A percentile compares a stretch with the other conserved stretches of the same genome.
These are phyloP conservation scores for Picochlorum sp. DNA, from an alignment of 139 green algal species.

Conservation along the genomic window DNA sequence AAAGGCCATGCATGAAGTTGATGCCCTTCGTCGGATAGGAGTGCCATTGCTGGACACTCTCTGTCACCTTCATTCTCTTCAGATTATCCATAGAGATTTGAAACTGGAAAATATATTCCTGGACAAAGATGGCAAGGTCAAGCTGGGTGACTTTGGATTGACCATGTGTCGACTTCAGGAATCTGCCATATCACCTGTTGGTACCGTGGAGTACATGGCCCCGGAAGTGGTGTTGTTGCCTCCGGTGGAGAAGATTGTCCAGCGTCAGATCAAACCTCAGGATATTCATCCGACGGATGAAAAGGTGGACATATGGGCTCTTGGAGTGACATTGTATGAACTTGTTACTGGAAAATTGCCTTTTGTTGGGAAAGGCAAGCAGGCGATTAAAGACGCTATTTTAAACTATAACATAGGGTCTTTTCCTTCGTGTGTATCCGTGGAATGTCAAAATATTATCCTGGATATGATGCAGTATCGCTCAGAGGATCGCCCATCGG, in stretches of 20 bases:
- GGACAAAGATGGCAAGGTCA: constrained; percentile 25
- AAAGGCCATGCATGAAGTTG: constrained; percentile 45
- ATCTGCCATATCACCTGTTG: constrained; percentile 56
- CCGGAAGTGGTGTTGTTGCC: constrained; percentile 56
- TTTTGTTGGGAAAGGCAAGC: constrained; percentile 52
- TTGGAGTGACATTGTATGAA: constrained; percentile 66
- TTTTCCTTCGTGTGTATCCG: constrained; percentile 29
- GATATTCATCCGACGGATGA: constrained; percentile 45
- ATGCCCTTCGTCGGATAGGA: constrained; percentile 34
- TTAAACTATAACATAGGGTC: constrained; percentile 31
- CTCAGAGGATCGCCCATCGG: constrained; percentile 43
- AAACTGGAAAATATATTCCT: constrained; percentile 79
- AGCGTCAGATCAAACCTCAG: constrained; percentile 27
- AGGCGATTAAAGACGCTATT: constrained; percentile 48
- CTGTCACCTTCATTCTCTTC: constrained; percentile 37
- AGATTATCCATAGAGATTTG: constrained; percentile 68
- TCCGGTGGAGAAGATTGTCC: constrained; percentile 43
- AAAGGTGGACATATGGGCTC: constrained; percentile 67
- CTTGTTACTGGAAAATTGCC: constrained; percentile 60
- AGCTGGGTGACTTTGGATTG: constrained; percentile 61
- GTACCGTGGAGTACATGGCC: constrained; percentile 76
- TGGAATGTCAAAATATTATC: constrained; percentile 41
- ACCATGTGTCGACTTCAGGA: constrained; percentile 58
- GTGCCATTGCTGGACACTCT: constrained; percentile 45
- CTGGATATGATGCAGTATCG: constrained; percentile 50